Evolutionary conservation across 1,139 yeast species (phyloP).

Genomic region (Meyerozyma sp.): DNA sequence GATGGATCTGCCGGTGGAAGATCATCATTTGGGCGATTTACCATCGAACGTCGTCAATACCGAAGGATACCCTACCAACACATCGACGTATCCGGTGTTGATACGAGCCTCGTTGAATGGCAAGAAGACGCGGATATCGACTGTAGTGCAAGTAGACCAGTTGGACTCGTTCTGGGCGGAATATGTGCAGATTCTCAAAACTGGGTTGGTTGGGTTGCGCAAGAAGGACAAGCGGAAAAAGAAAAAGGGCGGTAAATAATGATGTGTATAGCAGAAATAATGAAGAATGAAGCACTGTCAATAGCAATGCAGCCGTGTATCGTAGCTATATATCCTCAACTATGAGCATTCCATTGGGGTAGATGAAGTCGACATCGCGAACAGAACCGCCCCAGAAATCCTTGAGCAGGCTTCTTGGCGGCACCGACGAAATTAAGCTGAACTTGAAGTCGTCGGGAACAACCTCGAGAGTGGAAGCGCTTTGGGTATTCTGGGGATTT

Average conservation of each 20-base stretch:
- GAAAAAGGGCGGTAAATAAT: conserved; percentile 27
- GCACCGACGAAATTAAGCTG: conserved; percentile 33
- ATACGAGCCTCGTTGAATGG: conserved; percentile 59
- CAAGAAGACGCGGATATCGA: conserved; percentile 46
- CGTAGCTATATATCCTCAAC: conserved; percentile 21
- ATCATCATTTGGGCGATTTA: conserved; percentile 21
- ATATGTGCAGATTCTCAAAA: conserved; percentile 59
- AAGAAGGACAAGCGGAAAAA: conserved; percentile 63
- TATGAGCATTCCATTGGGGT: conserved; percentile 41
- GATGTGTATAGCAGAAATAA: neutral
- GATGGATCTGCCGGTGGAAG: conserved; percentile 20
- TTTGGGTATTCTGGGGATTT: conserved; percentile 16
- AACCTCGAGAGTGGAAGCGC: conserved; percentile 17
- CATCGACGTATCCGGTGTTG: conserved; percentile 40
- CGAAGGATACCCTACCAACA: conserved; percentile 10
- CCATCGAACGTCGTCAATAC: conserved; percentile 31
- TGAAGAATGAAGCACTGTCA: neutral
- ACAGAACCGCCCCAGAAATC: conserved; percentile 18
- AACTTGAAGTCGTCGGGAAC: conserved; percentile 26
- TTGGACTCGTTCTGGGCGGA: conserved; percentile 67
- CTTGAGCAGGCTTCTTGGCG: conserved; percentile 31
- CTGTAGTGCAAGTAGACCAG: conserved; percentile 53
- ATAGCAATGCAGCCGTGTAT: neutral
- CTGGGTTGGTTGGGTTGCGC: conserved; percentile 54
- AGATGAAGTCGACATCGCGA: conserved; percentile 26